Evolutionary conservation across 2,329 filamentous ascomycete species (phyloP), one percentile per base, ranked within the genome.

Genomic region (Paracoccidioides lutzii): DNA sequence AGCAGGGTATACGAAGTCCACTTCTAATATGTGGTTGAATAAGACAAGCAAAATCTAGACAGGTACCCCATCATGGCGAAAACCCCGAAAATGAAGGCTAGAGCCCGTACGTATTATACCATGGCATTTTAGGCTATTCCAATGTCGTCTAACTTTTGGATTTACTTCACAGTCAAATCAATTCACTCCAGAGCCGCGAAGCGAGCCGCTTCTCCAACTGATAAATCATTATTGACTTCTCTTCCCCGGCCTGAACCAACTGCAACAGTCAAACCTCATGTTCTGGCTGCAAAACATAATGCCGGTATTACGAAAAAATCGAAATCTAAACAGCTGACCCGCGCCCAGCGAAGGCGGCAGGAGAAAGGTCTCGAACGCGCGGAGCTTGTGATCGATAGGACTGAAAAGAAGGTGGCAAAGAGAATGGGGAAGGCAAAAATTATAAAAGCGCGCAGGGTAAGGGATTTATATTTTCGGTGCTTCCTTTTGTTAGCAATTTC

Each of bases 151-250:
- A 58, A 61, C 50, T 44, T 6, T 10, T 10, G 15, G 6, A 48
- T 30, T 10, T 48, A 44, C n/a, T 32, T 41, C 28, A n/a, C 58
- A 82, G 79, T 73, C 57, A 71, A 75, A 51, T 78, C 78, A 2
- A 60, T 74, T 14, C 78, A 79, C 64, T 82, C 81, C 52, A 79
- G 81, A 56, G 80, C 81, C 55, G 79, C 79, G 41, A 76, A 80
- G 60, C 75, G 81, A 62, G 80, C 75, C 59, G 73, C 71, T 54
- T 80, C 78, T 5, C 81, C 80, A 22, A 64, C 77, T 50, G 75
- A 79, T 66, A 78, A 77, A 63, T 76, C 76, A 45, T 63, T 79
- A 45, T 63, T 79, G 52, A 73, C 65, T 55, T 65, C 71, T 45
- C 63, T 67, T 61, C 72, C 74, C 46, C 67, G 75, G 58, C 69